Evolutionary conservation across 2,329 filamentous ascomycete species (phyloP).

Genomic region (Fonsecaea erecta): DNA sequence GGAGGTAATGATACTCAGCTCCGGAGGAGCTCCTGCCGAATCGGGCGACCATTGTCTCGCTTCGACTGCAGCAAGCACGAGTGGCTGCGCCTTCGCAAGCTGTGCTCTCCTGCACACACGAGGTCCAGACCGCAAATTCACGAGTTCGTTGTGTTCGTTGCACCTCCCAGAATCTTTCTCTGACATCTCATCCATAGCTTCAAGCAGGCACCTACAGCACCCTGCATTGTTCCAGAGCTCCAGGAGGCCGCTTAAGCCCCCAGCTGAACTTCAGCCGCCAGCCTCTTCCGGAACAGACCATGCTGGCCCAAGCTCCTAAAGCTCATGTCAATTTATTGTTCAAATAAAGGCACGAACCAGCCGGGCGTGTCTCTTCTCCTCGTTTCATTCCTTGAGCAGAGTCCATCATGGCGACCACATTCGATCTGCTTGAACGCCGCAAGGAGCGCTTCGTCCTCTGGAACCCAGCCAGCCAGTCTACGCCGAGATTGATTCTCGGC

Average conservation of each 20-base stretch:
- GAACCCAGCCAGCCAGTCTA: background rate
- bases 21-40: background rate
- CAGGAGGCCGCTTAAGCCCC: too few species aligned
- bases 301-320: background rate
- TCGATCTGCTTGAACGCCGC: constrained; percentile 6
- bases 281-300: background rate
- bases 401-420: background rate
- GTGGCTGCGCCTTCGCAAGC: background rate
- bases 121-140: background rate
- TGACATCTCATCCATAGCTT: background rate
- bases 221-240: background rate
- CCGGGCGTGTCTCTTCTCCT: background rate
- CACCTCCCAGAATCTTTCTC: background rate
- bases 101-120: background rate
- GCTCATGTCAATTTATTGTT: background rate
- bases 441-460: background rate
- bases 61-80: background rate
- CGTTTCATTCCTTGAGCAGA: background rate
- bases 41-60: background rate
- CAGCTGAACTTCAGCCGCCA: background rate
- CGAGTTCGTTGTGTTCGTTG: background rate
- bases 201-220: background rate
- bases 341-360: background rate
- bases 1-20: background rate
- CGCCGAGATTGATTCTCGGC: constrained; percentile 1